Evolutionary conservation across 2,329 filamentous ascomycete species (phyloP), one percentile per base, ranked within the genome.

Genomic region (Alternaria triticimaculans): DNA sequence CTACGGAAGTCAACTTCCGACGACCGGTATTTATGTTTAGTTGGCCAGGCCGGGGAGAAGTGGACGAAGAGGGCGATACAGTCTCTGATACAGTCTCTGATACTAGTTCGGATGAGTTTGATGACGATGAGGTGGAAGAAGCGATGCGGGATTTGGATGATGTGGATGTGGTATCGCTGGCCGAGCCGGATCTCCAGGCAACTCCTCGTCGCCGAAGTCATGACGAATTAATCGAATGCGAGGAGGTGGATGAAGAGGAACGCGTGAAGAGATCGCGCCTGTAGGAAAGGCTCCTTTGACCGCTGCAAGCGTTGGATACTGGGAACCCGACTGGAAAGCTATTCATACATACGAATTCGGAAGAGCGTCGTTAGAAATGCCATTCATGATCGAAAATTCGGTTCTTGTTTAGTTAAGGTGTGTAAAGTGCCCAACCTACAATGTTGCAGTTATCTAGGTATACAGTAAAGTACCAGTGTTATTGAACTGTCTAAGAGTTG

Each of bases 391-490:
- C 18, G 15, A 10, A 20, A 30, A 1, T 37, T 30, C 15, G 6
- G 5, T 2, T 1, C n/a, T 2, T 50, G 10, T 4, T 18, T 21
- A 1, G 15, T 20, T 33, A 7, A 4, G 11, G 28, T 7, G 49
- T 23, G 7, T 0, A 15, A 33, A 33, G 30, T 15, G 30, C 14
- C 25, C n/a, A 50, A 6, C n/a, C 6, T 18, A 28, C 18, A 2
- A 26, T 2, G 30, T 30, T 20, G 11, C 48, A 14, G 18, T 33
- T 11, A 28, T 26, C 25, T 26, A 26, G 25, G 25, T 26, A 30
- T 15, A 15, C 26, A 62, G 21, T 33, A 3, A 60, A 73, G 37
- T 85, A 86, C 85, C 72, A 79, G 18, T 33, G 30, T 33, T 33
- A 33, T 33, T 33, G 14, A 33, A 1, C 30, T 15, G 12, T 33